Evolutionary conservation across 2,329 filamentous ascomycete species (phyloP), one percentile per base, ranked within the genome.

Genomic region (Pestalotiopsis sp.): DNA sequence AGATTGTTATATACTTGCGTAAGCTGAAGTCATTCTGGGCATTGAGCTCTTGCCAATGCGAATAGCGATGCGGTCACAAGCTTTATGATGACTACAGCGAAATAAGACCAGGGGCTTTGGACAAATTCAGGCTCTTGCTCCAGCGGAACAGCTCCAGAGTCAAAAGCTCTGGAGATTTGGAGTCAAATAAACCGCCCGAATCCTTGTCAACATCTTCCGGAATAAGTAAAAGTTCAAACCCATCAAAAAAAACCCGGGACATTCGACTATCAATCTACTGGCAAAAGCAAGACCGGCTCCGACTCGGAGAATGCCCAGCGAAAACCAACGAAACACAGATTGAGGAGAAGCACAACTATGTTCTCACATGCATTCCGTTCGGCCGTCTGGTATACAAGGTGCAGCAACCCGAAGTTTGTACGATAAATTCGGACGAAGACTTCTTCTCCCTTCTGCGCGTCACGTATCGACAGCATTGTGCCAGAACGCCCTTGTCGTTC

Each of bases 361-460:
- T 73, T 3, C 64, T 73, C 0, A 57, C 69, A 1, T 73, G 71
- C 45, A 23, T 73, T n/a, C 73, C 72, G 7, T 73, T 72, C 45
- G 49, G 67, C 2, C 66, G 67, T 13, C 65, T 62, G 59, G 68
- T 67, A 1, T 67, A 63, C 5, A 73, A 68, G 39, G n/a, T 73
- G 2, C 61, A 68, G 38, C 72, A 74, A 36, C 45, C 70, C 6
- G 71, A 75, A 12, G 68, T 75, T 1, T 75, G 74, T 58, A 69
- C 64, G 0, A 70, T 73, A 3, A 65, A 66, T 11, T 75, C 72
- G 5, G 73, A 76, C 31, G 69, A 69, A 17, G 69, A 72, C 4
- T 71, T 75, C 38, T 75, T 74, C 57, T 69, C 58, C 2, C 27
- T 71, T 2, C 25, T 76, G 6, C 71, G 69, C 14, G 36, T 67